These are phyloP conservation scores for Sporothrix sp. DNA, from an alignment of 2,329 filamentous ascomycete genomes.

Conservation along the genomic window DNA sequence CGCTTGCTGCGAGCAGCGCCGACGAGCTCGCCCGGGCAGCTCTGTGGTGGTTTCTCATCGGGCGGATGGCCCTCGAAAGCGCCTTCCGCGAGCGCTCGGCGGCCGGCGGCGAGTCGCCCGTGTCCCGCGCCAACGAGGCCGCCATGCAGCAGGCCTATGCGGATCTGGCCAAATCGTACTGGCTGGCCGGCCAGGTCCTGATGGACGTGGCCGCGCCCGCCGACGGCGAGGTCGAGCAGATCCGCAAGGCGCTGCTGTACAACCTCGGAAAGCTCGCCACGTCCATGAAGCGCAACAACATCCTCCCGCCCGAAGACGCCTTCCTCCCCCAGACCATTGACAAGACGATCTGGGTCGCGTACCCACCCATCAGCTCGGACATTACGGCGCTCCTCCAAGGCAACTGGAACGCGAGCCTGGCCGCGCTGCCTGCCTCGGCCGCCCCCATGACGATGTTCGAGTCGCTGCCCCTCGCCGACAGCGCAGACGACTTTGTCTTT, in stretches of 20 bases:
- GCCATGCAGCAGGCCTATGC: conserved; percentile 68
- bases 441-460: conserved; percentile 49
- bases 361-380: conserved; percentile 63
- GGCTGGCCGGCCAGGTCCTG: conserved; percentile 55
- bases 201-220: conserved; percentile 34
- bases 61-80: conserved; percentile 63
- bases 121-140: conserved; percentile 39
- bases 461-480: conserved; percentile 69
- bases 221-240: conserved; percentile 40
- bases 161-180: conserved; percentile 76
- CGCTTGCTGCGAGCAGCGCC: conserved; percentile 52
- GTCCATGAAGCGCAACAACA: conserved; percentile 76
- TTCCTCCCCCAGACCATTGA: conserved; percentile 70
- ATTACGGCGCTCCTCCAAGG: conserved; percentile 61
- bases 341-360: conserved; percentile 71
- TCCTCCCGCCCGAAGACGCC: conserved; percentile 60
- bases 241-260: conserved; percentile 47
- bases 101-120: conserved; percentile 27
- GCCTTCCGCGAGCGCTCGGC: conserved; percentile 56
- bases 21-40: conserved; percentile 62
- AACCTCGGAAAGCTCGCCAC: conserved; percentile 64
- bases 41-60: conserved; percentile 85
- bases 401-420: conserved; percentile 40
- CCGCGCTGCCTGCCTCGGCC: conserved; percentile 37
- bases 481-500: conserved; percentile 63